phyloP scores from a whole-genome alignment of 495 filamentous ascomycete genomes.

The Aspergillus baeticus region DNA sequence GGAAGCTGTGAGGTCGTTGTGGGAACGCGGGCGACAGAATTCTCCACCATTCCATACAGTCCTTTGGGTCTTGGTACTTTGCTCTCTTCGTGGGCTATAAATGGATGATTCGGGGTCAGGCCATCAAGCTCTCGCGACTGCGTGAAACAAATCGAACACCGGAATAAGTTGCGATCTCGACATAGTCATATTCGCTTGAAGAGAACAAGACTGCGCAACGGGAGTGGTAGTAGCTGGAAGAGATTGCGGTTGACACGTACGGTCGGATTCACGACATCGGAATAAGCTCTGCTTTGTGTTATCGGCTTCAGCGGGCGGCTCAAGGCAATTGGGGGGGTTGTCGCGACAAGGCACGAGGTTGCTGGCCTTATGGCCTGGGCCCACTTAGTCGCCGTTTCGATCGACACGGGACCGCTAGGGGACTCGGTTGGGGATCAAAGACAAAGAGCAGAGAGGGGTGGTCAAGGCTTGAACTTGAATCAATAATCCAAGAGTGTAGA shows the following conservation, averaged over 20 bases:
- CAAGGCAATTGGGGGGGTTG: not conserved
- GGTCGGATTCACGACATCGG: not conserved
- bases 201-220: conserved; percentile 9
- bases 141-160: conserved; percentile 7
- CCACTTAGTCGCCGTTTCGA: conserved; percentile 16
- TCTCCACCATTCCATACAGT: conserved; percentile 11
- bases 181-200: conserved; percentile 22
- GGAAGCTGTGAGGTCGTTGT: not conserved
- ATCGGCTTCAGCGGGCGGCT: not conserved
- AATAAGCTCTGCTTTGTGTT: not conserved
- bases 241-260: conserved; percentile 2
- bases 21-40: not conserved
- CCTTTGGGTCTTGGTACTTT: not conserved
- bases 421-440: not conserved
- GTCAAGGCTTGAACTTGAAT: not conserved
- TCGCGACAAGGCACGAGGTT: conserved; percentile 6
- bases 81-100: not conserved
- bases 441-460: not conserved
- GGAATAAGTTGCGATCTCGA: conserved; percentile 17
- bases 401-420: not conserved
- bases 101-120: not conserved
- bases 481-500: not conserved
- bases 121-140: conserved; percentile 14
- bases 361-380: conserved; percentile 4
- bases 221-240: not conserved